Base-by-base conservation (phyloP, 2,329 filamentous ascomycete genomes). In the Penicillium sp. region DNA sequence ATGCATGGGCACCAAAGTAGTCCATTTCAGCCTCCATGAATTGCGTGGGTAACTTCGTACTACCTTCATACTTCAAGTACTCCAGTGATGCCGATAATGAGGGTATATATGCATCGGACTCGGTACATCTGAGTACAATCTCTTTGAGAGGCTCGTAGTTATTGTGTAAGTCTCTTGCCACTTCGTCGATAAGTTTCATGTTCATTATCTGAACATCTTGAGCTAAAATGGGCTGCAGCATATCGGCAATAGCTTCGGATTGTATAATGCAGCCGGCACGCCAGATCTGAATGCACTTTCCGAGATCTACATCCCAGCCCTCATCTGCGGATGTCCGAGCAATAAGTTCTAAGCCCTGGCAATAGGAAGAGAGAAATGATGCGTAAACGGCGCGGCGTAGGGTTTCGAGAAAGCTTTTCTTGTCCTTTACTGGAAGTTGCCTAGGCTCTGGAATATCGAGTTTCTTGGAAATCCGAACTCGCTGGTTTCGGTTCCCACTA, bases 21-120 rank as follows among this genome's bases (percentile, higher is more conserved):
- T 89, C 86, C 67, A 90, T 72, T 72, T 90, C 80, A 0, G 86
- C 86, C 70, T 89, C 86, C 73, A 86, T 85, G 65, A 90, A 89
- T 56, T 81, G 79, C 3, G 85, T 88, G 0, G 86, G 86, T 30
- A 90, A 68, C 58, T 80, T 79, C 3, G 79, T 81, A 16, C 81
- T 81, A 1, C 78, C 81, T 26, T 78, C 78, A 53, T 86, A 86
- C 70, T 90, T 89, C 63, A 86, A 71, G 64, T 87, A 89, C 62
- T 89, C 87, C 53, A 90, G 65, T 1, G 78, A 86, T 1, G 84
- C 81, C 35, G 80, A 81, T 49, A 90, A 68, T 1, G 81, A 79
- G 0, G 85, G 86, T 2, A 86, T 74, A 50, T 84, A 80, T 42
- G 83, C 79, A 67, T 90, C 85, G 1, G 74, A 77, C 63, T 82